Conservation (phyloP, 768 basidiomycete species). For the Vararia minispora region DNA sequence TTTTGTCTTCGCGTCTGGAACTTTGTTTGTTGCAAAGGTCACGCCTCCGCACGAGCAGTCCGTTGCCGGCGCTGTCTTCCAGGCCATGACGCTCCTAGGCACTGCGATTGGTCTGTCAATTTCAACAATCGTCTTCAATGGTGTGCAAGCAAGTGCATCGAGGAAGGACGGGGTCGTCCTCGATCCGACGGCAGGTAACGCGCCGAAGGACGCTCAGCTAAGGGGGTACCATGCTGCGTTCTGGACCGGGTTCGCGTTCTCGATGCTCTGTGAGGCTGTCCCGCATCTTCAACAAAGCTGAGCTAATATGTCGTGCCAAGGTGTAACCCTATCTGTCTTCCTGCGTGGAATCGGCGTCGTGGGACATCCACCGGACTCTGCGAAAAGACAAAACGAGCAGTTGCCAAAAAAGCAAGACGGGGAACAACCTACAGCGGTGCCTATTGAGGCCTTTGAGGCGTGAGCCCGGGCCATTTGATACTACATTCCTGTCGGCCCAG, state of each 20-base stretch:
- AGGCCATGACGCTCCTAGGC: constrained; percentile 73
- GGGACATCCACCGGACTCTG: not conserved
- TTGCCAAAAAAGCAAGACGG: no score
- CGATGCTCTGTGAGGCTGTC: constrained; percentile 36
- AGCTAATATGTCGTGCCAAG: constrained; percentile 27
- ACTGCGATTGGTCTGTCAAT: constrained; percentile 61
- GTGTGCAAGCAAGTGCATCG: constrained; percentile 28
- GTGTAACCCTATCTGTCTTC: no score
- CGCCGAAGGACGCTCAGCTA: constrained; percentile 30
- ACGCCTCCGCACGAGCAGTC: constrained; percentile 61
- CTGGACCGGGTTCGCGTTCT: constrained; percentile 56
- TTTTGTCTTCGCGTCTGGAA: constrained; percentile 64
- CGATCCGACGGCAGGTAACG: constrained; percentile 18
- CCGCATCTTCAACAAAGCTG: no score
- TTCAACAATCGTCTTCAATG: constrained; percentile 60
- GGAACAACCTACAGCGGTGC: no score
- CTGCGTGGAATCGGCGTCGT: no score
- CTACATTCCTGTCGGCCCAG: no score
- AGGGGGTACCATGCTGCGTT: constrained; percentile 49
- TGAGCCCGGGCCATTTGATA: no score
- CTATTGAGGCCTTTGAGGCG: no score
- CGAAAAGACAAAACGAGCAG: not conserved
- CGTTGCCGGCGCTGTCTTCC: constrained; percentile 65
- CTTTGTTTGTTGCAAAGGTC: constrained; percentile 63
- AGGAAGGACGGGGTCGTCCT: constrained; percentile 22